Conservation (phyloP, 148 eudicot genomes). For the Polygonum maritimum region DNA sequence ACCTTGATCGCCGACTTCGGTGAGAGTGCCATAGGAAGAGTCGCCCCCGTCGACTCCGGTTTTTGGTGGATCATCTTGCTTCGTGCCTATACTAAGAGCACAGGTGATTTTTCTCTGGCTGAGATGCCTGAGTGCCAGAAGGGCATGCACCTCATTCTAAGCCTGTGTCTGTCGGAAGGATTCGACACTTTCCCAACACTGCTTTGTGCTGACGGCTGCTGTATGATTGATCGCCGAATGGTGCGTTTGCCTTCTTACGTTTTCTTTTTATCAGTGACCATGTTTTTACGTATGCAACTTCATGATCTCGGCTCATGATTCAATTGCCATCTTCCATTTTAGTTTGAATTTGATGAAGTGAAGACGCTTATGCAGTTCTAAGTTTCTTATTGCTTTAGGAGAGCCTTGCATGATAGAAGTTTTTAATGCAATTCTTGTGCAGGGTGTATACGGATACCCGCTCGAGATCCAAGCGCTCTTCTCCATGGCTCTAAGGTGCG, state of each 20-base stretch:
- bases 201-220: slow-evolving; percentile 93
- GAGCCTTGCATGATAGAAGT: too few species aligned
- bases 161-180: slow-evolving; percentile 89
- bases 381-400: too few species aligned
- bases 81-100: slow-evolving; percentile 80
- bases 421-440: slow-evolving; percentile 11
- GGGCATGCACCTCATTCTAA: slow-evolving; percentile 83
- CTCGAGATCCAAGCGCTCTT: slow-evolving; percentile 96
- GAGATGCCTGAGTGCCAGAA: slow-evolving; percentile 94
- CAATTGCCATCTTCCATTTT: too few species aligned
- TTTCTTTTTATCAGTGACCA: neutral
- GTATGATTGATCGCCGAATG: slow-evolving; percentile 98
- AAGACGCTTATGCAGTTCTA: too few species aligned
- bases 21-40: slow-evolving; percentile 94
- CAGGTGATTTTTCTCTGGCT: slow-evolving; percentile 88
- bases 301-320: too few species aligned
- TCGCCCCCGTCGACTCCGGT: slow-evolving; percentile 96
- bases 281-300: too few species aligned
- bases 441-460: slow-evolving; percentile 98
- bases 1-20: slow-evolving; percentile 96
- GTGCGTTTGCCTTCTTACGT: slow-evolving; percentile 26
- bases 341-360: too few species aligned
- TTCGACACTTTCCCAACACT: slow-evolving; percentile 96
- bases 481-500: slow-evolving; percentile 89
- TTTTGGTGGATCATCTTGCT: slow-evolving; percentile 99